Base-by-base conservation (phyloP, 352 stramenopile genomes). In the Pythium coloratum region DNA sequence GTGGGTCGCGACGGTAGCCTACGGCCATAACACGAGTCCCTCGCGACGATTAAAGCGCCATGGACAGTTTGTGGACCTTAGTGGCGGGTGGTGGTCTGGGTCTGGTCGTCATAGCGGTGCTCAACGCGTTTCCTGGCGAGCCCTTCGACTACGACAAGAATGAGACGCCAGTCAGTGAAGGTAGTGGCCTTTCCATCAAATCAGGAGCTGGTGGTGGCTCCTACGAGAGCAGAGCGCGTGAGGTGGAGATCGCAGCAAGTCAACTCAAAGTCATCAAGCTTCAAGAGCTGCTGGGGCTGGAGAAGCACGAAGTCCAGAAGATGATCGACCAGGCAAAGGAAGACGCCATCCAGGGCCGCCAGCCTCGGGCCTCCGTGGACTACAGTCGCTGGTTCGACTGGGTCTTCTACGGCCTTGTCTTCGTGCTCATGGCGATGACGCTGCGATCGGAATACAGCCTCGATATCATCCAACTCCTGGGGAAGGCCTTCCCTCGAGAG, bases 391-490 rank as follows among this genome's bases (percentile, higher is more conserved):
- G 76, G 69, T 51, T 88, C 10, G 80, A 91, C 56, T 58, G 69
- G 12, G 49, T 60, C 3, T 83, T 91, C 61, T 80, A 88, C 59
- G 12, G 36, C 3, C 6, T 76, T 8, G 74, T 82, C 46, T 50
- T 82, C 16, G 66, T 20, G 2, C 59, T 86, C 14, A 67, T 91
- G n/a, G 65, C 67, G 0, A 69, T 76, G 28, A 77, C 89, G 26
- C 47, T 90, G 20, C 77, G 70, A 60, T 61, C 69, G 36, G 84
- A 90, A 44, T 92, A 90, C 63, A 78, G 61, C 44, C 67, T 92
- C 69, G 75, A 90, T 38, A 3, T 86, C 34, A n/a, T 81, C 14
- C 67, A 71, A 7, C n/a, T 90, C 10, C 38, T 76, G 4, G 58
- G 67, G 0, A 69, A 80, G 44, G 4, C 80, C 8, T 78, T 92